Percentiles rank a stretch among this genome's conserved stretches.
Conservation (phyloP, 768 basidiomycete genomes). For the Hericium coralloides region DNA sequence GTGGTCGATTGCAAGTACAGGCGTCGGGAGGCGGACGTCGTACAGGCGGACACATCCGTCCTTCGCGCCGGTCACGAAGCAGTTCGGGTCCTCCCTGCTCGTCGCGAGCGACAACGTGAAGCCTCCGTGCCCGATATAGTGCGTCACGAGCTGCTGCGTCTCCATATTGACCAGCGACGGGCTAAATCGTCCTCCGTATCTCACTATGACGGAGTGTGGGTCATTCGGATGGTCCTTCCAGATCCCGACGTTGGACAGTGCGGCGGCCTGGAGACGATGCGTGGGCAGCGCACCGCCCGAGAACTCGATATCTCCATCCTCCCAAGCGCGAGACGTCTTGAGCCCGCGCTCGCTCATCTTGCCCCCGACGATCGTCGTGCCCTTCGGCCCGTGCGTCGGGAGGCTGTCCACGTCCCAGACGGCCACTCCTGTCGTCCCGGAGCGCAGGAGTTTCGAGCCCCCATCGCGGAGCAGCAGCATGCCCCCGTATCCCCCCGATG, state of each 20-base stretch:
- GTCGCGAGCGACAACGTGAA: too few relatives aligned
- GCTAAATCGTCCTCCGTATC: too few relatives aligned
- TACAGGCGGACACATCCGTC: too few relatives aligned
- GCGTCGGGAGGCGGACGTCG: too few relatives aligned
- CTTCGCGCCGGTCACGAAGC: too few relatives aligned
- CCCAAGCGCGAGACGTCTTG: slow-evolving; percentile 17
- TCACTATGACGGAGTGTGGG: neutral
- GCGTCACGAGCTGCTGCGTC: too few relatives aligned
- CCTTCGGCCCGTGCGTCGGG: slow-evolving; percentile 22
- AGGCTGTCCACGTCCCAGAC: slow-evolving; percentile 30
- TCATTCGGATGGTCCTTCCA: neutral
- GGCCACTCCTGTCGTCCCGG: slow-evolving; percentile 24
- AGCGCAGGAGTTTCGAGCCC: slow-evolving; percentile 22
- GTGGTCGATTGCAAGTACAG: too few relatives aligned
- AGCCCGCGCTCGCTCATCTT: slow-evolving; percentile 5
- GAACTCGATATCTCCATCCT: slow-evolving; percentile 20
- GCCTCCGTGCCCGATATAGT: too few relatives aligned
- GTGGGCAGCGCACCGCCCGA: slow-evolving; percentile 19
- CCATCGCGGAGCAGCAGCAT: slow-evolving; percentile 23
- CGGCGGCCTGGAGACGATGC: slow-evolving; percentile 1
- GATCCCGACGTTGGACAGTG: neutral
- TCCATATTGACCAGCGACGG: too few relatives aligned
- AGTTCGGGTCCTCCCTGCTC: too few relatives aligned
- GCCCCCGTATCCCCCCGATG: slow-evolving; percentile 16
- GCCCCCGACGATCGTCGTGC: slow-evolving; percentile 15